Conservation (phyloP, 257 asterid genomes). For the Solanum chmielewskii region DNA sequence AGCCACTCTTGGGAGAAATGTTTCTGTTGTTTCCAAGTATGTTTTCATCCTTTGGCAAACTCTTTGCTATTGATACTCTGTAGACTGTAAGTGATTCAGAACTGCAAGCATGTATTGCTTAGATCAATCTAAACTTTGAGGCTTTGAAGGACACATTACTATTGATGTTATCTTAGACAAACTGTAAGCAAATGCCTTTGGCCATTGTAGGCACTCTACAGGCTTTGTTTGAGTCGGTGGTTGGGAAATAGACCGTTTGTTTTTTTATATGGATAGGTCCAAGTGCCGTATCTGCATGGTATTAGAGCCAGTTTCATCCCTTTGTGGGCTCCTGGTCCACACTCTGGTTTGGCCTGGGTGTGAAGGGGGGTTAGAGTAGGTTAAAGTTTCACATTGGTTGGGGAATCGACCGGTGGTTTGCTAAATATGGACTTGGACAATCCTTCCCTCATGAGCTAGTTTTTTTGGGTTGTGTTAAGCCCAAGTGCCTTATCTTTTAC, state of each 20-base stretch:
- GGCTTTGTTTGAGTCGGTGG: not conserved
- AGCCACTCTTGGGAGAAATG: slow-evolving; percentile 24
- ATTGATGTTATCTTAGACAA: not conserved
- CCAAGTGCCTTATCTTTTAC: not conserved
- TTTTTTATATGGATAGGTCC: not conserved
- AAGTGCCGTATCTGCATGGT: not conserved
- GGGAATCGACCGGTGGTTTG: not conserved
- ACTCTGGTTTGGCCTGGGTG: not conserved
- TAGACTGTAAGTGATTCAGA: not conserved
- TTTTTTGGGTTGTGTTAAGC: not conserved
- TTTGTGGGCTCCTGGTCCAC: not conserved
- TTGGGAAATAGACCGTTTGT: not conserved
- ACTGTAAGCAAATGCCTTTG: not conserved
- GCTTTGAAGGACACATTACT: not conserved
- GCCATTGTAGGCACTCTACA: not conserved
- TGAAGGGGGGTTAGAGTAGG: not conserved
- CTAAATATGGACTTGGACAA: not conserved
- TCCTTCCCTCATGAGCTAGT: not conserved
- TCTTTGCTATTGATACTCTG: not conserved
- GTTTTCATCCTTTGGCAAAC: not conserved
- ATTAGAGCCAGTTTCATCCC: not conserved
- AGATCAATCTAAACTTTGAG: not conserved
- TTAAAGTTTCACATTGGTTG: not conserved
- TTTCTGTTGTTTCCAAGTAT: slow-evolving; percentile 37
- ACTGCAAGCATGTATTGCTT: not conserved